Evolutionary conservation across 2,329 filamentous ascomycete species (phyloP).

Genomic region (Pseudocercospora macadamiae): DNA sequence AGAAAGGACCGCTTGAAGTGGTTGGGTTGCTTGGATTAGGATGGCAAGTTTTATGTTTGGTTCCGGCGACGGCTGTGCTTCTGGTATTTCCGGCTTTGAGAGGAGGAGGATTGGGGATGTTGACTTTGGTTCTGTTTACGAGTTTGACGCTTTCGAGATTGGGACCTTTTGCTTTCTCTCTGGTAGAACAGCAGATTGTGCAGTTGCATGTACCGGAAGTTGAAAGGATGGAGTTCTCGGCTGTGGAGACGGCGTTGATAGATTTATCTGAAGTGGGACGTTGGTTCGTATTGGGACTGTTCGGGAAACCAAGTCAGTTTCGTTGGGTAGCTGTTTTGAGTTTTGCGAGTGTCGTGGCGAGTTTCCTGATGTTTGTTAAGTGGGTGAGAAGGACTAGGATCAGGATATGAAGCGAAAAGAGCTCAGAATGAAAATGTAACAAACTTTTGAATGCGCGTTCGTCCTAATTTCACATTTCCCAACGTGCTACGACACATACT

Average conservation of each 20-base stretch:
- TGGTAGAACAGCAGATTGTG: slow-evolving; percentile 16
- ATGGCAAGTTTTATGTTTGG: slow-evolving; percentile 10
- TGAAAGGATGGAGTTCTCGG: slow-evolving; percentile 9
- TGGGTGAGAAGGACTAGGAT: no score
- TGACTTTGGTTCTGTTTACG: slow-evolving; percentile 3
- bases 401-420: no score
- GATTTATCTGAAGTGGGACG: slow-evolving; percentile 10
- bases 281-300: slow-evolving; percentile 5
- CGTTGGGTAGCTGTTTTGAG: slow-evolving; percentile 11
- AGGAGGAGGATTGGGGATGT: neutral
- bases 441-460: neutral
- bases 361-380: neutral
- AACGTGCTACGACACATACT: slow-evolving; percentile 3
- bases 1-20: neutral
- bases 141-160: slow-evolving; percentile 9
- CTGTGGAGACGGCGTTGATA: slow-evolving; percentile 11
- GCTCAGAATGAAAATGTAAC: no score
- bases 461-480: neutral
- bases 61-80: slow-evolving; percentile 8
- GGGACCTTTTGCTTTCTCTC: slow-evolving; percentile 12
- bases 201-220: slow-evolving; percentile 4
- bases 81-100: neutral
- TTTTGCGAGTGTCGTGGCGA: neutral
- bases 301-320: slow-evolving; percentile 3
- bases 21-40: slow-evolving; percentile 13